phyloP scores from a whole-genome alignment of 2,329 filamentous ascomycete genomes.

The Pestalotiopsis fici region DNA sequence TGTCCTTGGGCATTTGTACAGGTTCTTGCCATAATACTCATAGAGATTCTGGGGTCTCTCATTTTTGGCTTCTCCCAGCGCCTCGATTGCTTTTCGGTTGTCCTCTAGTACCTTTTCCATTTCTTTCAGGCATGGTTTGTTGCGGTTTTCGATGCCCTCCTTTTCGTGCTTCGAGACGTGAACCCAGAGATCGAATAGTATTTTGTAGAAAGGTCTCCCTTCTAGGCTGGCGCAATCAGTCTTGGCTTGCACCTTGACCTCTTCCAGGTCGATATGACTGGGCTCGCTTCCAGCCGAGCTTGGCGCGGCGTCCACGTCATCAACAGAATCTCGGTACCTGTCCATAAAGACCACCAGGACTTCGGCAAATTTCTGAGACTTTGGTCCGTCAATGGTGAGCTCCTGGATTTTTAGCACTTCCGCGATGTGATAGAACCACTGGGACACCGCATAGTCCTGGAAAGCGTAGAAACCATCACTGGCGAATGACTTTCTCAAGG shows the following conservation, averaged over 20 bases:
- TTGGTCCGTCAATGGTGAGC: background rate
- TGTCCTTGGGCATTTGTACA: constrained; percentile 8
- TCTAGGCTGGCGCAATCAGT: constrained; percentile 18
- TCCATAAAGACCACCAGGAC: constrained; percentile 1
- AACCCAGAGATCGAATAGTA: constrained; percentile 25
- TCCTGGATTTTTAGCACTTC: background rate
- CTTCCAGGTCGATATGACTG: background rate
- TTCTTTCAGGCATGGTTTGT: constrained; percentile 29
- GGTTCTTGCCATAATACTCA: background rate
- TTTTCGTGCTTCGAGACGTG: constrained; percentile 29
- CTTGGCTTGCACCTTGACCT: background rate
- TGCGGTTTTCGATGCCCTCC: constrained; percentile 19
- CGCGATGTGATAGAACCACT: constrained; percentile 32
- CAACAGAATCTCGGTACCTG: background rate
- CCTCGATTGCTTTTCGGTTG: constrained; percentile 21
- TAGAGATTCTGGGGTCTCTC: background rate
- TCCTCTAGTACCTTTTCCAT: constrained; percentile 24
- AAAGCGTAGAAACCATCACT: constrained; percentile 33
- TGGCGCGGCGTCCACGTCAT: background rate
- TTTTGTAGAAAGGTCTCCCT: constrained; percentile 20
- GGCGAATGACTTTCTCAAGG: constrained; percentile 13
- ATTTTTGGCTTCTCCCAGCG: background rate
- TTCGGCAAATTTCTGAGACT: constrained; percentile 9
- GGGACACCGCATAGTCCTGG: constrained; percentile 37
- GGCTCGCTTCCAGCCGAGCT: background rate